phyloP scores from a whole-genome alignment of 148 eudicot species.

The Diospyros kaki region DNA sequence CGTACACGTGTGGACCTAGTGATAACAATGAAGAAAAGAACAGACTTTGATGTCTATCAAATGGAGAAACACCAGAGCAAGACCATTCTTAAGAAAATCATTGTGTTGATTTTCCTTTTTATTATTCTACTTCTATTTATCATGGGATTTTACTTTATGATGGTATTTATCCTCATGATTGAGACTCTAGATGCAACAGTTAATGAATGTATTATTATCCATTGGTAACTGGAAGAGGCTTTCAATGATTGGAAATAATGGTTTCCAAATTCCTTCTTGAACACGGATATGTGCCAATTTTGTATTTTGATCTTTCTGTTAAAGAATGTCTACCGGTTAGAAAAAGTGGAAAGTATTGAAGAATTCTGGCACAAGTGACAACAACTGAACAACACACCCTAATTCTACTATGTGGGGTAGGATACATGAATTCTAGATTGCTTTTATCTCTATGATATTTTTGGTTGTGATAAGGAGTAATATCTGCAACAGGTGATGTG shows the following conservation, averaged over 20 bases:
- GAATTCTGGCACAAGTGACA: neutral
- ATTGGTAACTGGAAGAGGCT: neutral
- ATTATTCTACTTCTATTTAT: neutral
- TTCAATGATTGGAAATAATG: neutral
- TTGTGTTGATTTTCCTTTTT: neutral
- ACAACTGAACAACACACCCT: too few species aligned
- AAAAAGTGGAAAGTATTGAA: neutral
- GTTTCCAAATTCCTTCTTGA: neutral
- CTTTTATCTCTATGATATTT: too few species aligned
- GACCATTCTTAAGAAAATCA: neutral
- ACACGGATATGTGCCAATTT: neutral
- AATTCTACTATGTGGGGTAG: too few species aligned
- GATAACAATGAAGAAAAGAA: neutral
- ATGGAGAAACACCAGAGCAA: too few species aligned
- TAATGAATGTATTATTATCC: neutral
- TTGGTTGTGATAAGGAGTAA: too few species aligned
- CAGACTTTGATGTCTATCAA: neutral
- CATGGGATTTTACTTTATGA: neutral
- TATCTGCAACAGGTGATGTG: too few species aligned
- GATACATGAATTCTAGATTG: too few species aligned
- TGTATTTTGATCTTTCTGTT: neutral
- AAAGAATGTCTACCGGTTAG: neutral
- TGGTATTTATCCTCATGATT: neutral
- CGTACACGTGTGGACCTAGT: neutral
- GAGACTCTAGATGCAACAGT: neutral